phyloP scores from a whole-genome alignment of 768 basidiomycete genomes.

The Naganishia kalamii region DNA sequence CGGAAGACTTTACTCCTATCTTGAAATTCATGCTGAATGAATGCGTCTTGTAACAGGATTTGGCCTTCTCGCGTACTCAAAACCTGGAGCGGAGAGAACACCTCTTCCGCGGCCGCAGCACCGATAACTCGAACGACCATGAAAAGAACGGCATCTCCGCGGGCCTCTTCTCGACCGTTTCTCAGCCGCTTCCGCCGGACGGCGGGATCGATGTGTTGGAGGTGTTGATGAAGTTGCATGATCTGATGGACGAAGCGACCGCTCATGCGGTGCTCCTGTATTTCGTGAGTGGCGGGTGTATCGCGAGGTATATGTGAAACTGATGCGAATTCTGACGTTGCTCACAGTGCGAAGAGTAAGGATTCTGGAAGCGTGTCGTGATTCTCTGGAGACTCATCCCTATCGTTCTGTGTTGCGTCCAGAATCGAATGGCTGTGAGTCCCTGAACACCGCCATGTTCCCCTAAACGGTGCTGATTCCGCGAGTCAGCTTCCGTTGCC shows the following conservation, averaged over 20 bases:
- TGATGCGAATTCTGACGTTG: not conserved
- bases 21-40: not conserved
- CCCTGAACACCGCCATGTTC: not conserved
- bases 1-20: not conserved
- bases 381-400: not conserved
- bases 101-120: not conserved
- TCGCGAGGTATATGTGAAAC: not conserved
- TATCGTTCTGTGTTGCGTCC: not conserved
- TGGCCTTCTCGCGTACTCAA: not conserved
- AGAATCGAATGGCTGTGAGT: conserved; percentile 3
- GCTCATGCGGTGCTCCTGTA: not conserved
- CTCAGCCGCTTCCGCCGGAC: not conserved
- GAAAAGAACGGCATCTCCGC: not conserved
- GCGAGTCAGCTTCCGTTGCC: not conserved
- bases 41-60: not conserved
- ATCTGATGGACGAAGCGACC: not conserved
- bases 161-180: not conserved
- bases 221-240: not conserved
- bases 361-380: not conserved
- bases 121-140: not conserved
- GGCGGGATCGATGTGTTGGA: not conserved
- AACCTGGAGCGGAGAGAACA: not conserved
- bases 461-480: not conserved
- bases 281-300: not conserved
- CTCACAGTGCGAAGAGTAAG: not conserved